phyloP scores from a whole-genome alignment of 2,329 filamentous ascomycete genomes.

The Mycosphaerella arachidis region DNA sequence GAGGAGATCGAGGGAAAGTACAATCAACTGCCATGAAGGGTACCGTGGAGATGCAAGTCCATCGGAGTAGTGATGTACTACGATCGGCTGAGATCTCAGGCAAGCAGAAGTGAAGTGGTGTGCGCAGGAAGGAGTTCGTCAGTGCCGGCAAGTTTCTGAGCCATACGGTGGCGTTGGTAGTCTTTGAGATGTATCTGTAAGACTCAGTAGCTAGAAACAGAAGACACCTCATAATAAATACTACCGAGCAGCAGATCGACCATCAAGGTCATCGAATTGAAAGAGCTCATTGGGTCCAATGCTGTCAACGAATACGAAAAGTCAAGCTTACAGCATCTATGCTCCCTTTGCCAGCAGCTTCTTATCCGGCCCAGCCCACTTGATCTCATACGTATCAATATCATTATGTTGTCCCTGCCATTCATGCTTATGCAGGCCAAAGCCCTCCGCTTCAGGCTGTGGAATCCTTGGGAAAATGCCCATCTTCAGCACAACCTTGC shows the following conservation, averaged over 20 bases:
- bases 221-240: too few species aligned
- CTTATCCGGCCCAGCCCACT: slow-evolving; percentile 37
- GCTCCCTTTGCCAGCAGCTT: slow-evolving; percentile 21
- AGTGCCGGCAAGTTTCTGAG: too few species aligned
- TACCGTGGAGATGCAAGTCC: too few species aligned
- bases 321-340: not conserved
- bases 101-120: too few species aligned
- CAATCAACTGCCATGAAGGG: too few species aligned
- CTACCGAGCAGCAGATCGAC: not conserved
- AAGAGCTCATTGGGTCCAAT: not conserved
- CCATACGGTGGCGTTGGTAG: too few species aligned
- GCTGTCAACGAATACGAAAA: not conserved
- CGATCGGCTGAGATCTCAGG: too few species aligned
- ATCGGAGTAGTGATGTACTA: too few species aligned
- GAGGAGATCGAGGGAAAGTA: too few species aligned
- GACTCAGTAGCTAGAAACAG: too few species aligned
- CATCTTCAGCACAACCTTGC: slow-evolving; percentile 48
- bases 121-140: too few species aligned
- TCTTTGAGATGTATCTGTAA: too few species aligned
- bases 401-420: slow-evolving; percentile 42
- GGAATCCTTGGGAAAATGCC: slow-evolving; percentile 49
- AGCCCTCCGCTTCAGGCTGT: slow-evolving; percentile 43
- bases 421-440: slow-evolving; percentile 40
- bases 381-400: slow-evolving; percentile 38
- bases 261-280: not conserved